phyloP scores from a whole-genome alignment of 441 rosid species.

The Populus hybrid region DNA sequence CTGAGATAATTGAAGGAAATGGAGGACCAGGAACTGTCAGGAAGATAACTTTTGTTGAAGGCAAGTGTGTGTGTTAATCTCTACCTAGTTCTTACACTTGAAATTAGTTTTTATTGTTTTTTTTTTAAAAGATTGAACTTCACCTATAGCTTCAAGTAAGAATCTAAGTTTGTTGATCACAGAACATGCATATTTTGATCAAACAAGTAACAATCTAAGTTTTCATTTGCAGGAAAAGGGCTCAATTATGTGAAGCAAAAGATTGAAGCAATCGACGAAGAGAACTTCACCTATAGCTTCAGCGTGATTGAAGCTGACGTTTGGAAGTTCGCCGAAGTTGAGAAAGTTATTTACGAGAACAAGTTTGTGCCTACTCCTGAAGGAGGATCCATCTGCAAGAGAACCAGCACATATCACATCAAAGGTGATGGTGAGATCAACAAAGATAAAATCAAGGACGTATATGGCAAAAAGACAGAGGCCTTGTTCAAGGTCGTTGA shows the following conservation, averaged over 20 bases:
- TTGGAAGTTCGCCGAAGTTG: background rate
- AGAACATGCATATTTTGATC: too few species aligned
- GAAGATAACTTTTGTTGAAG: background rate
- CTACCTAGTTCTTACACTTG: background rate
- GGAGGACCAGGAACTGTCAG: slow-evolving; percentile 8
- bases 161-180: too few species aligned
- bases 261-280: background rate
- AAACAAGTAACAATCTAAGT: background rate
- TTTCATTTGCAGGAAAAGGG: background rate
- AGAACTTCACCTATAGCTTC: background rate
- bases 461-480: background rate
- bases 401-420: background rate
- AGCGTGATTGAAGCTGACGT: background rate
- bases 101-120: too few species aligned
- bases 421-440: slow-evolving; percentile 2
- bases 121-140: too few species aligned
- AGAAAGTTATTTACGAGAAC: background rate
- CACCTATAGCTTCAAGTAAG: too few species aligned
- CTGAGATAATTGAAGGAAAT: slow-evolving; percentile 8
- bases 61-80: background rate
- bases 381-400: slow-evolving; percentile 16
- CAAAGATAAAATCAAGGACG: background rate
- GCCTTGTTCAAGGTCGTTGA: slow-evolving; percentile 8
- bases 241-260: slow-evolving; percentile 8
- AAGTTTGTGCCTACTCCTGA: slow-evolving; percentile 2